Percentiles rank a stretch among this genome's conserved stretches.
Conservation (phyloP, 202 grass and related monocot species). For the Brachypodium distachyon region DNA sequence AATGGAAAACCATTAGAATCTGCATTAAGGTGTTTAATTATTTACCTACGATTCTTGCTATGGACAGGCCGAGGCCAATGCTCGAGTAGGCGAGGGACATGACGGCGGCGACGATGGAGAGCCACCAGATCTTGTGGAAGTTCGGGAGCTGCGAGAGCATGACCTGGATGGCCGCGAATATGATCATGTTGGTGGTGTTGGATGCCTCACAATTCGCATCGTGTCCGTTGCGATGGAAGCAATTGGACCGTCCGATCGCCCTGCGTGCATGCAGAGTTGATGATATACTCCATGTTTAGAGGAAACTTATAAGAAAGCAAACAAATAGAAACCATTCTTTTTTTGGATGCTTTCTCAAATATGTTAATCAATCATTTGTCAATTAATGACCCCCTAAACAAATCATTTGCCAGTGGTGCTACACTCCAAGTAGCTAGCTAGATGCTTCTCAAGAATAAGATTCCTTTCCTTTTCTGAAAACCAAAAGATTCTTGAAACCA, state of each 20-base stretch:
- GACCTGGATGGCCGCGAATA: slow-evolving; percentile 77
- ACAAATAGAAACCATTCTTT: neutral
- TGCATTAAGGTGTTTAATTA: neutral
- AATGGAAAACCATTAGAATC: neutral
- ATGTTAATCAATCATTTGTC: neutral
- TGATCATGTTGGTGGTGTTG: slow-evolving; percentile 59
- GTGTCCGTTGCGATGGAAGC: slow-evolving; percentile 64
- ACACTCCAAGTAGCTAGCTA: too few relatives aligned
- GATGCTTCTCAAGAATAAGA: neutral
- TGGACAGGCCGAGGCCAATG: slow-evolving; percentile 83
- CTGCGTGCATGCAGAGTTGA: slow-evolving; percentile 7
- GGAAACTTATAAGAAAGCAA: neutral
- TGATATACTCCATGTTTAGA: neutral
- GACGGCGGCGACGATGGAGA: slow-evolving; percentile 77
- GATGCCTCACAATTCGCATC: slow-evolving; percentile 21
- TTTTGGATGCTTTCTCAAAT: neutral
- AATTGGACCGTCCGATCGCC: slow-evolving; percentile 66
- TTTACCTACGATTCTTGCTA: slow-evolving; percentile 76
- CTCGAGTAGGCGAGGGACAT: slow-evolving; percentile 81
- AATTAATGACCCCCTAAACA: neutral
- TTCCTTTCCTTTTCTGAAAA: neutral
- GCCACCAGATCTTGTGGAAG: slow-evolving; percentile 92
- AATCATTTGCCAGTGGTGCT: neutral
- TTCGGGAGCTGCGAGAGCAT: slow-evolving; percentile 77
- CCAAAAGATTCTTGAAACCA: neutral